Base-by-base conservation (phyloP, 1,284 basidiomycete species). In the Mrakiaceae sp. region DNA sequence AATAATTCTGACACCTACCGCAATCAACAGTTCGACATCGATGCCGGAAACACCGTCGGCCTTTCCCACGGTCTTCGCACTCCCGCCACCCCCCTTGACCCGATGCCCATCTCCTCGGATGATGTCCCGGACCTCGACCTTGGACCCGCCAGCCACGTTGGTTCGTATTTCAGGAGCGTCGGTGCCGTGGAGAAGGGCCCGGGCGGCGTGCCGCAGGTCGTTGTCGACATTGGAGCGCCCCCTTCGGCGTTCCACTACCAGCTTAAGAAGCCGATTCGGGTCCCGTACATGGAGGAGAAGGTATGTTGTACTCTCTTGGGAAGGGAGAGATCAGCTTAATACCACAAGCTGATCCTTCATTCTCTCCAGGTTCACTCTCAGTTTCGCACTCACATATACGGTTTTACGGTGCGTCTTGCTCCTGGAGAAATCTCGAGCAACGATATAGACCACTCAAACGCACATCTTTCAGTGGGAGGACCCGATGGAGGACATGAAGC, bases 181-280 rank as follows among this genome's bases (percentile, higher is more conserved):
- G 74, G 67, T 67, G 74, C 71, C 40, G 66, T 71, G 55, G 72
- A 68, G 68, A 71, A 63, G 72, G 71, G 66, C 62, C 69, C 48
- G 27, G 27, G 27, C 27, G 27, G 27, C 27, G 27, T 27, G 70
- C 73, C 58, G 65, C 71, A 27, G 60, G 78, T 80, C 3, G 70
- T 75, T 10, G 78, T 81, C 64, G 80, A 81, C 69, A 78, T 83
- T 44, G 81, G 81, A 0, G 79, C 81, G 3, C 85, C 86, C 0
- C 76, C 84, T 71, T 85, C 83, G 66, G 83, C 86, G 0, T 89
- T 89, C 79, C 87, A 89, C 77, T 89, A 88, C 74, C 85, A 87
- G 39, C 53, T 62, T 51, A 43, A 59, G 42, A 43, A 61, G 10
- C n/a, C 46, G 3, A 57, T 62, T 72, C 78, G 88, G 50, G 78